phyloP scores from a whole-genome alignment of 2,329 filamentous ascomycete genomes.

The Beauveria pseudobassiana region DNA sequence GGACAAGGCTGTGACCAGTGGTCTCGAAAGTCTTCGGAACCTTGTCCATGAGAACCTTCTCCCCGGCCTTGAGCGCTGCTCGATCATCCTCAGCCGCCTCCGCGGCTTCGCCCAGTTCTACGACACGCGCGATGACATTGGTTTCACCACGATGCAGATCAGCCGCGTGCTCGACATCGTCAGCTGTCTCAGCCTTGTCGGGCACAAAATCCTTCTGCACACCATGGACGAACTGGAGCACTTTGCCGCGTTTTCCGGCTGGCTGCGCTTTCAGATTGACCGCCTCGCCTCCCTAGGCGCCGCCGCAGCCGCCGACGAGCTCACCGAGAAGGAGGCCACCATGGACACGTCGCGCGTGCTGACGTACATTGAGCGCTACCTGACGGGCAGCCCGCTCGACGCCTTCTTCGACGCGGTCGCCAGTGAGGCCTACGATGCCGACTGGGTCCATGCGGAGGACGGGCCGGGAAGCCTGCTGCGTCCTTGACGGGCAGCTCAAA shows the following conservation, averaged over 20 bases:
- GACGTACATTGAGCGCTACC: constrained; percentile 66
- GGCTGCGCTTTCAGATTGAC: constrained; percentile 80
- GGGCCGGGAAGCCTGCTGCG: constrained; percentile 36
- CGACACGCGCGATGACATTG: constrained; percentile 56
- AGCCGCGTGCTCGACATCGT: constrained; percentile 62
- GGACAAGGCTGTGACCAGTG: constrained; percentile 77
- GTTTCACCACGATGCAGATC: constrained; percentile 57
- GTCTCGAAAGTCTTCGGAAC: constrained; percentile 68
- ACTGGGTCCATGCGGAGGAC: constrained; percentile 36
- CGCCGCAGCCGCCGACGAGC: constrained; percentile 56
- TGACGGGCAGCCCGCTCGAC: constrained; percentile 58
- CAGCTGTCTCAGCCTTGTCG: constrained; percentile 66
- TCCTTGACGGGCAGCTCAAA: constrained; percentile 42
- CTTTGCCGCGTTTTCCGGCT: constrained; percentile 71
- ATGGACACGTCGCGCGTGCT: constrained; percentile 68
- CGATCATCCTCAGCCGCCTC: constrained; percentile 73
- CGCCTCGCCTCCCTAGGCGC: constrained; percentile 57
- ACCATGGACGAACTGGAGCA: constrained; percentile 70
- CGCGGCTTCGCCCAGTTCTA: constrained; percentile 78
- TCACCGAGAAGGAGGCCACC: constrained; percentile 67
- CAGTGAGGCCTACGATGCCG: constrained; percentile 42
- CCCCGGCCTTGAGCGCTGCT: constrained; percentile 76
- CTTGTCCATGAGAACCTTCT: constrained; percentile 83
- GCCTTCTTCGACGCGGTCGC: constrained; percentile 48
- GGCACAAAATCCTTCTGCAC: constrained; percentile 63